Evolutionary conservation across 768 basidiomycete genomes (phyloP).

Genomic region (Leucocoprinus sp.): DNA sequence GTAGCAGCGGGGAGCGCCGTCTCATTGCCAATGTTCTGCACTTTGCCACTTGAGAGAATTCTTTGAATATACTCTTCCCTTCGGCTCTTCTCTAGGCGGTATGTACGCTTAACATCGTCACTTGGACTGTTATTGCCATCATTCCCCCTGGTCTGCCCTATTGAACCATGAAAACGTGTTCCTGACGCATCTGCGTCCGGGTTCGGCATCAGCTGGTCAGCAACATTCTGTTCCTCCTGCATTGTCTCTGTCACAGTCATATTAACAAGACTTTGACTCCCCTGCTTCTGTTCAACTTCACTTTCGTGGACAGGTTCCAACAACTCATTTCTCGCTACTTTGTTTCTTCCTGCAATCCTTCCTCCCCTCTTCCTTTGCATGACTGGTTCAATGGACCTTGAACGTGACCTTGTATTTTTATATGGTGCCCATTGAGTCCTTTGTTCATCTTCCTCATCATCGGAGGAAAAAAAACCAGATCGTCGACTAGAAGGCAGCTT

Average conservation of each 20-base stretch:
- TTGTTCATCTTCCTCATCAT: constrained; percentile 6
- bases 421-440: constrained; percentile 19
- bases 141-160: neutral
- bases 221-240: constrained; percentile 14
- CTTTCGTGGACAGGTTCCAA: constrained; percentile 5
- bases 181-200: neutral
- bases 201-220: constrained; percentile 4
- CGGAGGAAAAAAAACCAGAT: constrained; percentile 6
- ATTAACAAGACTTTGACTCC: neutral
- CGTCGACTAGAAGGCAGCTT: constrained; percentile 14
- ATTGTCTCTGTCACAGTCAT: constrained; percentile 8
- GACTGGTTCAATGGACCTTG: constrained; percentile 23
- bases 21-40: neutral
- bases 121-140: constrained; percentile 11
- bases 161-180: neutral
- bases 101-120: neutral
- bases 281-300: constrained; percentile 3
- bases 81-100: neutral
- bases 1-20: constrained; percentile 1
- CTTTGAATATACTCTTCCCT: neutral
- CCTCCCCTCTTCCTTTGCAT: neutral
- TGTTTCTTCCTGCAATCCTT: neutral
- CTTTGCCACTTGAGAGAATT: neutral
- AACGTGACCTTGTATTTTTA: constrained; percentile 26
- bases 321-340: no score